A percentile compares a stretch with the other conserved stretches of the same genome.
phyloP scores from a whole-genome alignment of 495 filamentous ascomycete species.

The Annulohypoxylon nitens region DNA sequence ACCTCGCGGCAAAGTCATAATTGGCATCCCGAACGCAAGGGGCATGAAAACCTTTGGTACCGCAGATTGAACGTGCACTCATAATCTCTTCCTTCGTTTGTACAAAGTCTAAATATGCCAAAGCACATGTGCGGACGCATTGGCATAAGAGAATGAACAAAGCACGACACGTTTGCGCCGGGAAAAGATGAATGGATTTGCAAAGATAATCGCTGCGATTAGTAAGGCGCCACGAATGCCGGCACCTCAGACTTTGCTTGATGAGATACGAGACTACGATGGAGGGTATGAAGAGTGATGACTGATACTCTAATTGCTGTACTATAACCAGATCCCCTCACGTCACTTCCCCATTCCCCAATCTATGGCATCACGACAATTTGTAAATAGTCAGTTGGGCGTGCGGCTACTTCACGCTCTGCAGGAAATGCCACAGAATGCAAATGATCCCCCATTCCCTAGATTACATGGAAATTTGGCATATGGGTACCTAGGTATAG shows the following conservation, averaged over 20 bases:
- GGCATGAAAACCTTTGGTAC: slow-evolving; percentile 68
- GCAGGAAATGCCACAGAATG: neutral
- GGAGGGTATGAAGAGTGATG: neutral
- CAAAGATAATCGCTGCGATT: neutral
- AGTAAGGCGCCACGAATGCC: too few relatives aligned
- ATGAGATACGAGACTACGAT: neutral
- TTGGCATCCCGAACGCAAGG: slow-evolving; percentile 78
- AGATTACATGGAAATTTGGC: neutral
- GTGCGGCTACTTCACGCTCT: neutral
- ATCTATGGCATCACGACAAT: neutral
- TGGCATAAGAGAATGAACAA: neutral
- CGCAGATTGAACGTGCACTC: slow-evolving; percentile 39
- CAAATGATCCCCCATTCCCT: neutral
- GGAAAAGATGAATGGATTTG: neutral
- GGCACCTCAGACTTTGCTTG: neutral
- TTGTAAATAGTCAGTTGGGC: slow-evolving; percentile 10
- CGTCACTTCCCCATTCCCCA: neutral
- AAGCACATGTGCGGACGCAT: neutral
- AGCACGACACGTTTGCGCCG: too few relatives aligned
- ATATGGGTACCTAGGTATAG: neutral
- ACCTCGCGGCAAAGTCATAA: slow-evolving; percentile 78
- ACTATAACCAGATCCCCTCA: neutral
- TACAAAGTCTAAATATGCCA: neutral
- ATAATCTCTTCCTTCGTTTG: neutral
- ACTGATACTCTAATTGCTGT: neutral